Base-by-base conservation (phyloP, 2,329 filamentous ascomycete genomes). In the Hypoxylon sp. region DNA sequence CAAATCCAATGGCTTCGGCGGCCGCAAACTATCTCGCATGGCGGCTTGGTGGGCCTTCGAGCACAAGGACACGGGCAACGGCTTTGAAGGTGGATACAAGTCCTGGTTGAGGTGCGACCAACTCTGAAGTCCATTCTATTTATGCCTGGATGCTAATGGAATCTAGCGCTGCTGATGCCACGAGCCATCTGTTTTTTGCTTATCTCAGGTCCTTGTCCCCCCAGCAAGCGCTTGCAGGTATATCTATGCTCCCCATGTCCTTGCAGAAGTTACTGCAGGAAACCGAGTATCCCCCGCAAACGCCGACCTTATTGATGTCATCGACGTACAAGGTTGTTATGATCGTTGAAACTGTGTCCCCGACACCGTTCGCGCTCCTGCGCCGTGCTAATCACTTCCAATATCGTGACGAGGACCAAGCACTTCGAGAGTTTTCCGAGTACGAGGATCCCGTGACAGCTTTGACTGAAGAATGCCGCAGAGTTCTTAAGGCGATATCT, bases 31-130 rank as follows among this genome's bases (percentile, higher is more conserved):
- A 57, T 98, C 96, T 8, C 88, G 96, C 70, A 93, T 97, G 85
- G 96, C 95, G 40, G 93, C 94, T 46, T 99, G 96, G 96, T 99
- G 96, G 96, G 93, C 95, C 0, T 99, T 99, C 77, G 95, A 97
- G 74, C 93, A 96, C 71, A 87, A 84, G 48, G 94, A 98, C 76
- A 89, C 89, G 5, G 92, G 91, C 42, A 95, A 91, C 76, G 96
- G 96, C 14, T 99, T 99, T 72, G 96, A 98, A 71, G 93, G 93
- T 40, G 94, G 95, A 57, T 99, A 99, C 80, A 92, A 91, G 75
- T 88, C 88, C 45, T 99, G 96, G 94, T 83, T 90, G 71, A 89
- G 83, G 91, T 94, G 81, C 79, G 87, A 52, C 72, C 30, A 56
- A 24, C 64, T 24, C 40, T n/a, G 66, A 51, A 14, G 38, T 33